A percentile compares a stretch with the other conserved stretches of the same genome.
These are phyloP conservation scores for Pyrenophora teres DNA, from an alignment of 2,329 filamentous ascomycete species.

Conservation along the genomic window DNA sequence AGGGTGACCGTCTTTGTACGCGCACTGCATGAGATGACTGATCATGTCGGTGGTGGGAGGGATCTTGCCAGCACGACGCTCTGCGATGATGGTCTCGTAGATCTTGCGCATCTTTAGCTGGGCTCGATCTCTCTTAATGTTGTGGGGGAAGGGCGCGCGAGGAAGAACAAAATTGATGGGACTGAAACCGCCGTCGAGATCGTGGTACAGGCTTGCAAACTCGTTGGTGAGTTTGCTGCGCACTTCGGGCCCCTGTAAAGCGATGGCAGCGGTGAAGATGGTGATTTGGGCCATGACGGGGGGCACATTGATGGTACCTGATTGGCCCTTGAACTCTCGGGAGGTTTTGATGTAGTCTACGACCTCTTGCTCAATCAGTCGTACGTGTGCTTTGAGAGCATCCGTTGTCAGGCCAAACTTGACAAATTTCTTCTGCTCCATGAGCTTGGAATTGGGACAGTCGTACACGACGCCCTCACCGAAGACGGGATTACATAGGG, in stretches of 20 bases:
- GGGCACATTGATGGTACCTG: not conserved
- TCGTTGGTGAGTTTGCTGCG: constrained; percentile 1
- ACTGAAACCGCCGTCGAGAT: constrained; percentile 1
- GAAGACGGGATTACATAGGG: not conserved
- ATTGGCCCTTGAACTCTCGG: not conserved
- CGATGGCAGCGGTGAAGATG: constrained; percentile 2
- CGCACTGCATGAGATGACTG: constrained; percentile 1
- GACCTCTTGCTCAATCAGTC: not conserved
- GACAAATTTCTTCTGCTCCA: constrained; percentile 60
- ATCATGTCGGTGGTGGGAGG: not conserved
- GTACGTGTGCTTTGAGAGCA: constrained; percentile 58
- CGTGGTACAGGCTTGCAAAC: not conserved
- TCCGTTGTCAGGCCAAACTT: constrained; percentile 73
- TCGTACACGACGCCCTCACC: constrained; percentile 28
- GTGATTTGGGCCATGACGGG: not conserved
- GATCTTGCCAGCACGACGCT: not conserved
- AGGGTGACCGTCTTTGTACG: not conserved
- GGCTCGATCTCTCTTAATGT: constrained; percentile 1
- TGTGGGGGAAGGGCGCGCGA: not conserved
- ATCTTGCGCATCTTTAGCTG: constrained; percentile 1
- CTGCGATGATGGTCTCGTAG: not conserved
- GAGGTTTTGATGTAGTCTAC: not conserved
- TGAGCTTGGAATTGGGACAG: constrained; percentile 34
- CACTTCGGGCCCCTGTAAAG: not conserved
- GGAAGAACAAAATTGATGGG: constrained; percentile 1